A percentile compares a stretch with the other conserved stretches of the same genome.
These are phyloP conservation scores for Diutina siamensis DNA, from an alignment of 1,139 yeast genomes.

Conservation along the genomic window DNA sequence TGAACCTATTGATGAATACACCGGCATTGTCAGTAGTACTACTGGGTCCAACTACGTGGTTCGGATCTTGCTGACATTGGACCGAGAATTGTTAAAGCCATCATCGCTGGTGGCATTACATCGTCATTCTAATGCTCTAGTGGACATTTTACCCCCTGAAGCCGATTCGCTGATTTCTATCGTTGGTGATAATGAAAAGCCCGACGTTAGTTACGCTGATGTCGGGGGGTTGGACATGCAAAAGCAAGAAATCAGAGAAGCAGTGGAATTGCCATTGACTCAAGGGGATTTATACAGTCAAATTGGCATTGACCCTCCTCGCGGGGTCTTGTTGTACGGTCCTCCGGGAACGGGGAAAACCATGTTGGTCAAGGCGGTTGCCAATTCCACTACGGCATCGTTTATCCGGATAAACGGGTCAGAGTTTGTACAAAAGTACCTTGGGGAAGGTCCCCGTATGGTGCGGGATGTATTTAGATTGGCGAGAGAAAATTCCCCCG, in stretches of 20 bases:
- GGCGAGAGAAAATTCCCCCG: conserved; percentile 95
- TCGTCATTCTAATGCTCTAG: conserved; percentile 95
- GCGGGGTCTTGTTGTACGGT: conserved; percentile 94
- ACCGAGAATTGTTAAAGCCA: conserved; percentile 87
- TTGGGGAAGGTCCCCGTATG: conserved; percentile 99
- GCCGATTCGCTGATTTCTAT: conserved; percentile 95
- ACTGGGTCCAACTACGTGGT: conserved; percentile 98
- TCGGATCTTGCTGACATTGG: conserved; percentile 84
- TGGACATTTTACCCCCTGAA: conserved; percentile 95
- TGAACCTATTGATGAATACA: conserved; percentile 93
- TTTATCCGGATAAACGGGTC: conserved; percentile 96
- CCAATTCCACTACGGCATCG: conserved; percentile 90
- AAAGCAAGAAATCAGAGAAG: conserved; percentile 96
- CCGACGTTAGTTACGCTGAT: conserved; percentile 83
- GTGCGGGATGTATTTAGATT: conserved; percentile 95
- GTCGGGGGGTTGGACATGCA: conserved; percentile 99
- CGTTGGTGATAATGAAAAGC: conserved; percentile 88
- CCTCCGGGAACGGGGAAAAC: conserved; percentile 99
- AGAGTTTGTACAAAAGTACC: conserved; percentile 93
- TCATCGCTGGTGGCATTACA: conserved; percentile 94
- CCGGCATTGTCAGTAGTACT: conserved; percentile 94
- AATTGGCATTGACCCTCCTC: conserved; percentile 97
- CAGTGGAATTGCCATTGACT: conserved; percentile 88
- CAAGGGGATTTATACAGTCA: conserved; percentile 94
- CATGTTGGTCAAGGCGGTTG: conserved; percentile 97